Conservation (phyloP, 148 eudicot species). For the Rhododendron simsii region DNA sequence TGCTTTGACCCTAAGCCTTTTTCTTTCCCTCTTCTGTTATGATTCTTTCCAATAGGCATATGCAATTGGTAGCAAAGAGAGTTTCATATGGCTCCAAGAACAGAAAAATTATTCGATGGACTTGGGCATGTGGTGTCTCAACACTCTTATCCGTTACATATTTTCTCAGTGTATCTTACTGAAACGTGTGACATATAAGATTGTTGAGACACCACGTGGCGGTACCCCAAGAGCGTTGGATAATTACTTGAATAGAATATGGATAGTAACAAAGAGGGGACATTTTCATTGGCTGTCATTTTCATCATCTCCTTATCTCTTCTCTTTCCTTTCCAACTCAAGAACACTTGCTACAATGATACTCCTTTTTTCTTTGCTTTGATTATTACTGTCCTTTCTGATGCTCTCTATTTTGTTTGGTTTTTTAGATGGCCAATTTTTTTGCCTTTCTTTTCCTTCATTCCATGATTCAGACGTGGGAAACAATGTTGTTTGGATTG, state of each 20-base stretch:
- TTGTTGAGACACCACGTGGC: too few species aligned
- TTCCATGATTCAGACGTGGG: neutral
- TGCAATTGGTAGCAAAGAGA: neutral
- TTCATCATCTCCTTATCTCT: slow-evolving; percentile 1
- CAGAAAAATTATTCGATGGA: too few species aligned
- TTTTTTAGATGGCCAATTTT: neutral
- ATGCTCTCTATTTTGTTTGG: neutral
- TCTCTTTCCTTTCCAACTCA: neutral
- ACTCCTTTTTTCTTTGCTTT: neutral
- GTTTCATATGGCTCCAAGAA: too few species aligned
- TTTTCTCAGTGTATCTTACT: neutral
- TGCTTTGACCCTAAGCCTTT: neutral
- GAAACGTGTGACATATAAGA: too few species aligned
- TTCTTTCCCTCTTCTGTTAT: neutral
- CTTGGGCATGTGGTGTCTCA: neutral
- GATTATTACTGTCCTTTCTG: neutral
- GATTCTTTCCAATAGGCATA: neutral
- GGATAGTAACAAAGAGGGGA: neutral
- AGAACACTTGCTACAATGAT: neutral
- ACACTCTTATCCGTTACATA: neutral
- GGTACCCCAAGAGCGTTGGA: too few species aligned
- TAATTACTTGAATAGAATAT: too few species aligned
- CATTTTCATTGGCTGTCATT: neutral
- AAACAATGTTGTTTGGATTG: neutral
- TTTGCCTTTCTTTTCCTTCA: neutral